phyloP scores from a whole-genome alignment of 23 red algal genomes.

The Cyanidium caldarium region DNA sequence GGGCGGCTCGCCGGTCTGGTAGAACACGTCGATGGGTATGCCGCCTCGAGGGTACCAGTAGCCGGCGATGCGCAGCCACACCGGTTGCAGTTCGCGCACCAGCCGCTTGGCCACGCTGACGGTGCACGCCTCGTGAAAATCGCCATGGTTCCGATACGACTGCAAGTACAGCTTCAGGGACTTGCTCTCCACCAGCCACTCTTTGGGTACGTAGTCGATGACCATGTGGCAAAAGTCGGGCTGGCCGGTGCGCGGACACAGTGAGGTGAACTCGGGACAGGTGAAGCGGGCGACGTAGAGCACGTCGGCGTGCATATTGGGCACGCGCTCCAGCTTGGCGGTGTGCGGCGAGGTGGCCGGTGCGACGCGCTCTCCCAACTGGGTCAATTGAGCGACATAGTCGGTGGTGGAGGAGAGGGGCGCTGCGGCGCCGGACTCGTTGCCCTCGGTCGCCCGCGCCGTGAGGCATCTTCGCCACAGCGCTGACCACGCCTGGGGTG shows the following conservation, averaged over 20 bases:
- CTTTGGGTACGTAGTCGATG: conserved; percentile 82
- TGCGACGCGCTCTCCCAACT: conserved; percentile 10
- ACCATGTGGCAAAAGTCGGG: conserved; percentile 95
- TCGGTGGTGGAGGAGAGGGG: background rate
- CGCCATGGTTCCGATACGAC: conserved; percentile 89
- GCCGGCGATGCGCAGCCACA: conserved; percentile 81
- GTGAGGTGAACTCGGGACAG: conserved; percentile 91
- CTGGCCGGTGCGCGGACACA: conserved; percentile 84
- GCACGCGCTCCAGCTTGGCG: conserved; percentile 67
- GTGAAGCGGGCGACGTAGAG: conserved; percentile 72
- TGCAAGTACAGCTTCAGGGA: conserved; percentile 80
- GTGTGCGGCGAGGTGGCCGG: conserved; percentile 24
- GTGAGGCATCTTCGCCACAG: no score
- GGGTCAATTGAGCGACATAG: background rate
- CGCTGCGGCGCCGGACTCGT: no score
- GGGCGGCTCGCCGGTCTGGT: conserved; percentile 50
- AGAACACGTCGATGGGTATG: conserved; percentile 99
- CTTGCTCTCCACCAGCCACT: conserved; percentile 91
- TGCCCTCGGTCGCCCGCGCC: no score
- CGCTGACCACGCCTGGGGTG: no score
- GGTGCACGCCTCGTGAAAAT: conserved; percentile 99
- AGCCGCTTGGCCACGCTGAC: conserved; percentile 39
- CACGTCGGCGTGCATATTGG: conserved; percentile 32
- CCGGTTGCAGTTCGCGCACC: conserved; percentile 26
- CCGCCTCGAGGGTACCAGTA: conserved; percentile 98